Conservation (phyloP, 163 green algal genomes). For the Trebouxia gelatinosa region DNA sequence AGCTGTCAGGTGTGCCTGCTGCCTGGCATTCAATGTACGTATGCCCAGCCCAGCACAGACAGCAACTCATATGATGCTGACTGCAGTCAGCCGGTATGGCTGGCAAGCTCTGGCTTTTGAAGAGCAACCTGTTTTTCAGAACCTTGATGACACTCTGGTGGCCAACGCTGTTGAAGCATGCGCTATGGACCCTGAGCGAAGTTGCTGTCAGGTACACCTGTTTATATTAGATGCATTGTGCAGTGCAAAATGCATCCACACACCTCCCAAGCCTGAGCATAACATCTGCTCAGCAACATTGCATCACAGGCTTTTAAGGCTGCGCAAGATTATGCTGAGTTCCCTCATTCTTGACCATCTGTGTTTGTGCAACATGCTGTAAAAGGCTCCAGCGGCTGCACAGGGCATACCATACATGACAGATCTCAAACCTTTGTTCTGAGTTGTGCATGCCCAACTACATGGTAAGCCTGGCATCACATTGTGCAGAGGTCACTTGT, state of each 20-base stretch:
- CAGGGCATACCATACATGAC: not conserved
- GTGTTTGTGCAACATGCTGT: not conserved
- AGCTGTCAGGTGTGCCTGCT: conserved; percentile 22
- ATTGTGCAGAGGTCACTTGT: too few relatives aligned
- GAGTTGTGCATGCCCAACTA: not conserved
- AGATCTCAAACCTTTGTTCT: not conserved
- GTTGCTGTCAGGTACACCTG: conserved; percentile 36
- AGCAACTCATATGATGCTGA: not conserved
- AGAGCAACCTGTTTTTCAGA: conserved; percentile 39
- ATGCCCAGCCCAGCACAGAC: not conserved
- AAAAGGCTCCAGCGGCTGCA: not conserved
- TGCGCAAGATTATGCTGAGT: too few relatives aligned
- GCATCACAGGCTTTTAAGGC: not conserved
- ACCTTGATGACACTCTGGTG: conserved; percentile 40
- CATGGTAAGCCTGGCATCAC: not conserved
- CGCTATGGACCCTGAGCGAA: conserved; percentile 34
- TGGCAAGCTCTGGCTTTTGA: not conserved
- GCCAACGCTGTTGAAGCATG: conserved; percentile 31
- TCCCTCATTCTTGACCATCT: too few relatives aligned
- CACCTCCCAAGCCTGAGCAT: not conserved
- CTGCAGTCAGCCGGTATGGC: not conserved
- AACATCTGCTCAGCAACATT: not conserved
- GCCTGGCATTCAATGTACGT: not conserved
- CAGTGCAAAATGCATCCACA: not conserved
- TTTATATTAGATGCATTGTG: too few relatives aligned